Base-by-base conservation (phyloP, 192 early-diverging fungal genomes). In the Coemansia sp. region DNA sequence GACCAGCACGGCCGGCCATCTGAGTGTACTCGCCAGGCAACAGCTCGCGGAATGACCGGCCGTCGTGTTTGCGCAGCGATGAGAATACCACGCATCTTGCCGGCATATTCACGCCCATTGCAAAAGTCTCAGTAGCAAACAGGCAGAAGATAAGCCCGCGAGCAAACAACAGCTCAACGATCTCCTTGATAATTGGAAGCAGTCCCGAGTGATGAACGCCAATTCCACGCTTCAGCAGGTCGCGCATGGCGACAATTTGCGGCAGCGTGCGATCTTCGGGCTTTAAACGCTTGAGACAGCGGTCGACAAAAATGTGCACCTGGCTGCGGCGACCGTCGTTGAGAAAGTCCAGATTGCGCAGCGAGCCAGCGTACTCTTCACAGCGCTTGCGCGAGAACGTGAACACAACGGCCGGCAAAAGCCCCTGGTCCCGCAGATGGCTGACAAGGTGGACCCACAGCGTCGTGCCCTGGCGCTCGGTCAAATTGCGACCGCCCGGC, bases 61-160 rank as follows among this genome's bases (percentile, higher is more conserved):
- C 94, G 60, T 99, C 96, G 58, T 97, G 93, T 68, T 99, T 99
- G 40, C 89, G 69, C 10, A 90, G 79, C 41, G 81, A 82, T 20
- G 93, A 92, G 73, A 95, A 99, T 4, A 99, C 94, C 11, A 99
- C 96, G 32, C 88, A 87, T 20, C 83, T 66, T 14, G 96, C 92
- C 8, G 96, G 96, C 83, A 96, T 95, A 68, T 99, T 99, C 47
- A 99, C 92, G 47, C 96, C 96, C 94, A 99, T 99, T 4, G 96
- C 92, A 83, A 99, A 99, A 8, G 96, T 99, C 70, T 99, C 96
- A 3, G 96, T 99, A 0, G 96, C 96, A 83, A 95, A 97, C 58
- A 99, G 70, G 2, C 93, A 87, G 67, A 87, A 86, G 29, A 99
- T 91, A 27, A 97, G 76, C 2, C 92, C 91, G 28, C 86, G 74